Conservation (phyloP, 2,329 filamentous ascomycete genomes). For the Curvularia sp. region DNA sequence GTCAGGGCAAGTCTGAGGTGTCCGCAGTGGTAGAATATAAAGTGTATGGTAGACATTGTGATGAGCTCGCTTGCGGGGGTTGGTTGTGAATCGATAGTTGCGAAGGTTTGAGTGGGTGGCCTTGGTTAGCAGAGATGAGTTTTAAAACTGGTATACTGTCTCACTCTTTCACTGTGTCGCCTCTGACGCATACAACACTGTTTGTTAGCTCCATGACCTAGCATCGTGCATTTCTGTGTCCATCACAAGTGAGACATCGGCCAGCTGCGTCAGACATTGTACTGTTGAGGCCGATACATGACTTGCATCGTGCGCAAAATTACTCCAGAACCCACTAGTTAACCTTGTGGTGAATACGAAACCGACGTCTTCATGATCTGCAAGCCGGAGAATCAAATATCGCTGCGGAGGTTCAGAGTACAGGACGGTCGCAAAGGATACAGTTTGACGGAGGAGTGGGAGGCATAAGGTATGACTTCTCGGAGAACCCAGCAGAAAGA, state of each 20-base stretch:
- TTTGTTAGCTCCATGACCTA: not conserved
- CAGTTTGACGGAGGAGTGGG: not conserved
- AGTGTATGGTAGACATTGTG: conserved; percentile 1
- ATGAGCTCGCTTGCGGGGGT: not conserved
- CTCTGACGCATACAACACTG: not conserved
- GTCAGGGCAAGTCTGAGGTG: conserved; percentile 5
- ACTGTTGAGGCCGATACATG: not conserved
- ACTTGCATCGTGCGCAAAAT: not conserved
- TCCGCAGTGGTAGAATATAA: conserved; percentile 6
- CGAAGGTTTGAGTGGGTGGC: too few species aligned
- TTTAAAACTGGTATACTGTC: not conserved
- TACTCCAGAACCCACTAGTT: not conserved
- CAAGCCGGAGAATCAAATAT: not conserved
- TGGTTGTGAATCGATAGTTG: not conserved
- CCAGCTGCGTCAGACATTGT: not conserved
- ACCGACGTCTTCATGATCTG: too few species aligned
- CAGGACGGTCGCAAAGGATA: not conserved
- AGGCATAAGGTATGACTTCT: not conserved
- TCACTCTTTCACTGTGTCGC: not conserved
- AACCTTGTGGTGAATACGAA: too few species aligned
- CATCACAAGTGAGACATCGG: not conserved
- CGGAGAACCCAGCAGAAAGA: not conserved
- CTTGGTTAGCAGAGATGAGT: not conserved
- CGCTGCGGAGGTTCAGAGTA: not conserved
- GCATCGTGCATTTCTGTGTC: not conserved